Evolutionary conservation across 768 basidiomycete genomes (phyloP), one percentile per base, ranked within the genome.

Genomic region (Exidia glandulosa): DNA sequence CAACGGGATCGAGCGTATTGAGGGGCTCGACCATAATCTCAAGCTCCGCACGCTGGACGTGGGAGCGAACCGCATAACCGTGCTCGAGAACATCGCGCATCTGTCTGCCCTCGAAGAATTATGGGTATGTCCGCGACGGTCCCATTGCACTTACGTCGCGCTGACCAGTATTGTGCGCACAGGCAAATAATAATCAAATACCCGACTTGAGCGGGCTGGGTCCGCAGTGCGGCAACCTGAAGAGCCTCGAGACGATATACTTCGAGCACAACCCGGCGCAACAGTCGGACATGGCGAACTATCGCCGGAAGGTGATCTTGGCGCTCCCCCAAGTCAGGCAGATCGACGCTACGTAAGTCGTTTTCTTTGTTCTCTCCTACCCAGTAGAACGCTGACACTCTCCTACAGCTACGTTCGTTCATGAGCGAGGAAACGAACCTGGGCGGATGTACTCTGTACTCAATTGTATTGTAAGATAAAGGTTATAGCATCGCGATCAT

Each of bases 251-350:
- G 68, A 99, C 96, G 1, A 77, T 99, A 6, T 99, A 99, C 70
- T 82, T 99, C 29, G 96, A 99, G 73, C 87, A 83, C 3, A 99
- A 99, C 68, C 96, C 96, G 2, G 88, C 92, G 63, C 94, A 99
- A 69, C 77, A 72, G 50, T 78, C 76, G 14, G 90, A 97, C 66
- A 86, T 82, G 71, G 75, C 80, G 2, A 81, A 78, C 25, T 99
- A 98, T 70, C 76, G 93, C 65, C 77, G 95, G 58, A 99, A 96
- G 75, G 79, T 98, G 58, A 91, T 89, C 70, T 73, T 98, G 37
- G 85, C 85, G 2, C 75, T 96, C 25, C 94, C 94, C 0, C 90
- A 95, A 66, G 73, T 98, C 59, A 83, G 83, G 67, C 96, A 99
- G 73, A 86, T 99, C 57, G 96, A 99, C 72, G 96, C 96, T 45